Percentiles rank a stretch among this genome's conserved stretches.
Conservation (phyloP, 2,329 filamentous ascomycete species). For the Cytospora mali region DNA sequence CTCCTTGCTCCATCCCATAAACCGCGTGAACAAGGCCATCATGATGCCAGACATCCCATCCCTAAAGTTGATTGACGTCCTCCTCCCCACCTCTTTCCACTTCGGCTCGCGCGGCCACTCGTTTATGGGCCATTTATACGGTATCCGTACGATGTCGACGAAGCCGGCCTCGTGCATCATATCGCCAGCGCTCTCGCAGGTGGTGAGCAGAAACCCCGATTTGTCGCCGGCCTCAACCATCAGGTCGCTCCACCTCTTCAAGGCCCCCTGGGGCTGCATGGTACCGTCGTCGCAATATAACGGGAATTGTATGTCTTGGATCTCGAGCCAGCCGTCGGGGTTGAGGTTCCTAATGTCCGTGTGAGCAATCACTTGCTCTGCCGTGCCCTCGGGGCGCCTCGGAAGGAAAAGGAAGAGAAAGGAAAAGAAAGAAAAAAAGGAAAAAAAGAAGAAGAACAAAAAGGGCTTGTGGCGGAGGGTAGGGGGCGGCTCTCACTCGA, state of each 20-base stretch:
- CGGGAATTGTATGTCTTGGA: slow-evolving; percentile 38
- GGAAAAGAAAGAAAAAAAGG: too few relatives aligned
- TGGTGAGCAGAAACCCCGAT: slow-evolving; percentile 35
- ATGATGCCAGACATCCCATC: slow-evolving; percentile 30
- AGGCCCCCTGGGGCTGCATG: slow-evolving; percentile 31
- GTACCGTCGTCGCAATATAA: slow-evolving; percentile 37
- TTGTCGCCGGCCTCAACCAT: slow-evolving; percentile 37
- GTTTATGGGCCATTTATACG: slow-evolving; percentile 31
- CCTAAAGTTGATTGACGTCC: slow-evolving; percentile 26
- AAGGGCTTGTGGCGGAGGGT: neutral
- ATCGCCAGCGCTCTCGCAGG: slow-evolving; percentile 35
- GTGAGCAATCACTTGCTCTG: slow-evolving; percentile 1
- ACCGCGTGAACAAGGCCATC: slow-evolving; percentile 32
- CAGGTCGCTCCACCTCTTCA: slow-evolving; percentile 36
- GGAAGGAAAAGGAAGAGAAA: too few relatives aligned
- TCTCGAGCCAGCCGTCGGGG: slow-evolving; percentile 33
- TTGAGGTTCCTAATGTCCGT: slow-evolving; percentile 30
- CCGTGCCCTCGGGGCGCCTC: neutral
- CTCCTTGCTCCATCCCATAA: slow-evolving; percentile 31
- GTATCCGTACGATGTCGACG: slow-evolving; percentile 28
- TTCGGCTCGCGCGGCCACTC: slow-evolving; percentile 32
- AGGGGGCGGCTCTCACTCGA: slow-evolving; percentile 30
- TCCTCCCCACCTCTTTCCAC: slow-evolving; percentile 30
- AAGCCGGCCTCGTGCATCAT: slow-evolving; percentile 30
- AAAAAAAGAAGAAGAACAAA: too few relatives aligned